Base-by-base conservation (phyloP, 805 yeast species). In the Wickerhamomyces tratensis region DNA sequence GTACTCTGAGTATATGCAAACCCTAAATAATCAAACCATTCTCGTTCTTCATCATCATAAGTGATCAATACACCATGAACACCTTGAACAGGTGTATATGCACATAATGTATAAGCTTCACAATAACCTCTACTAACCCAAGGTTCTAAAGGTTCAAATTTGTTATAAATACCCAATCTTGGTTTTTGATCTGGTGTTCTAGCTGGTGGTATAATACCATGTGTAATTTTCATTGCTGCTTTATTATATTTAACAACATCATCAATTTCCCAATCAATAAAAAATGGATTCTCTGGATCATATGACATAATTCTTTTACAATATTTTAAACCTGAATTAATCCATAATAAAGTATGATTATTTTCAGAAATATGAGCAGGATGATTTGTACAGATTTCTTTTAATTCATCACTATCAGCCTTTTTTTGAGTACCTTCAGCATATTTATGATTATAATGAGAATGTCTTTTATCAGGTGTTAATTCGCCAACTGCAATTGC, bases 51-150 rank as follows among this genome's bases (percentile, higher is more conserved):
- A 2, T 42, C 41, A 12, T 35, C 36, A 36, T 46, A 51, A 2
- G 41, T 37, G 5, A 50, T 34, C 7, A 41, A 29, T 5, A 29
- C 25, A 2, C 52, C 55, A 5, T 31, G 29, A 8, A 36, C 41
- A 25, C 45, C 47, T 7, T 79, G 78, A 40, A 74, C 61, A 15
- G 58, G 50, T 41, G 71, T 69, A 52, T 74, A 74, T 0, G 79
- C 80, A 61, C 81, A 76, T 76, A 80, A 72, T n/a, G 71, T 54
- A 51, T 76, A 76, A 20, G 65, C 61, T 25, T 65, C 63, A 58
- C 82, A 77, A 48, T 71, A 67, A 2, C 56, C 60, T 14, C 63
- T 58, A 50, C 68, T 68, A 50, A 64, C 64, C 80, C 80, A 75
- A 25, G 73, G 76, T 40, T 63, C 57, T 8, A 54, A 48, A 20